Base-by-base conservation (phyloP, 108 stramenopile species). In the Seminavis robusta region DNA sequence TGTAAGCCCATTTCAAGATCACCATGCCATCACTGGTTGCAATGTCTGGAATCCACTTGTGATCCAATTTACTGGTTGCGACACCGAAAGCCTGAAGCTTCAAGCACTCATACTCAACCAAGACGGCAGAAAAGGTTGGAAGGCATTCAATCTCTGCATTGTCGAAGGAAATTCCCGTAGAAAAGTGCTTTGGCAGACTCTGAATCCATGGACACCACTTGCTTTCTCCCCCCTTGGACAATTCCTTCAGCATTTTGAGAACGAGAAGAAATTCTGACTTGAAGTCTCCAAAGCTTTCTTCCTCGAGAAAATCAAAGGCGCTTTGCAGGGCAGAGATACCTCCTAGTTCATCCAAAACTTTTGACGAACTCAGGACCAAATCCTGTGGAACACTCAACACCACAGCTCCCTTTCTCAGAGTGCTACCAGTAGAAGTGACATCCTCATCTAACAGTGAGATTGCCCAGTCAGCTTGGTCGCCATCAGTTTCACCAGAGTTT, bases 231-330 rank as follows among this genome's bases (percentile, higher is more conserved):
- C 63, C 66, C 30, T 48, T 45, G 51, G 78, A 76, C 36, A 60
- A 79, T 56, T 84, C 83, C 29, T 61, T 47, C 17, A 84, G 47
- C 0, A 84, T 1, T 51, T 77, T 70, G 1, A 84, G 46, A 36
- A 74, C 78, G 10, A 84, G 51, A 11, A 72, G 44, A 58, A 80
- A 84, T 62, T 70, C n/a, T n/a, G n/a, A n/a, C n/a, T n/a, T n/a
- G n/a, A n/a, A n/a, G n/a, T n/a, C n/a, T n/a, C n/a, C n/a, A n/a
- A n/a, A n/a, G n/a, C n/a, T n/a, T n/a, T n/a, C n/a, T n/a, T n/a
- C n/a, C n/a, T n/a, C n/a, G n/a, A n/a, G n/a, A n/a, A n/a, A n/a
- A n/a, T n/a, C n/a, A n/a, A n/a, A n/a, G n/a, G n/a, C n/a, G n/a
- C n/a, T n/a, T n/a, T n/a, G n/a, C n/a, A n/a, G n/a, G n/a, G n/a